Conservation (phyloP, 371 early-diverging fungal species). For the Syncephalastrum contaminatum region DNA sequence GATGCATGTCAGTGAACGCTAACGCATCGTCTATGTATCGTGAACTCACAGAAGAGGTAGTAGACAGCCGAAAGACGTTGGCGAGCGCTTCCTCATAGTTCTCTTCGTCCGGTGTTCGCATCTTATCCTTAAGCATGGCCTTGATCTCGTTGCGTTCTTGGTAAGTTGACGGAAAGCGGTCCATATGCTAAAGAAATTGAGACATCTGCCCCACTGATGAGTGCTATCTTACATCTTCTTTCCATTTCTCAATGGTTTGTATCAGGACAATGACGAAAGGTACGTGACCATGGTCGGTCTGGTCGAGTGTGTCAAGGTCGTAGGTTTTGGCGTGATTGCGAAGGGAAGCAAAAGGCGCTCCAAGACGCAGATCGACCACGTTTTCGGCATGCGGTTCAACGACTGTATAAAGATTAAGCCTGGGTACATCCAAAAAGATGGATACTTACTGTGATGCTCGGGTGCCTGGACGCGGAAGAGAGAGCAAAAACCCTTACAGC, state of each 20-base stretch:
- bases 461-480: slow-evolving; percentile 66
- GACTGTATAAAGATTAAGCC: slow-evolving; percentile 45
- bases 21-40: neutral
- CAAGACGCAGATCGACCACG: slow-evolving; percentile 77
- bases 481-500: slow-evolving; percentile 74
- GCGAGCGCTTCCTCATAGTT: slow-evolving; percentile 87
- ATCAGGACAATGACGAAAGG: slow-evolving; percentile 85
- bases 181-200: slow-evolving; percentile 33
- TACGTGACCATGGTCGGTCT: slow-evolving; percentile 74
- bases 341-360: slow-evolving; percentile 78
- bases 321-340: slow-evolving; percentile 54
- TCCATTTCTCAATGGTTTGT: slow-evolving; percentile 72
- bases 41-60: slow-evolving; percentile 21
- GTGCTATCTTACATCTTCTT: slow-evolving; percentile 22
- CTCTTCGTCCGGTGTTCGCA: slow-evolving; percentile 71
- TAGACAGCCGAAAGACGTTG: slow-evolving; percentile 53
- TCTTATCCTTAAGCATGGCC: slow-evolving; percentile 51
- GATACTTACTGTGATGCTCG: slow-evolving; percentile 55
- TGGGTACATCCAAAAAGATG: neutral
- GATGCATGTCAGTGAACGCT: neutral
- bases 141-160: slow-evolving; percentile 70
- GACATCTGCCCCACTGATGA: neutral
- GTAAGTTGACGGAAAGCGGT: slow-evolving; percentile 57
- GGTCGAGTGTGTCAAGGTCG: slow-evolving; percentile 66
- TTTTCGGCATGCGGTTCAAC: slow-evolving; percentile 89